Percentiles rank a stretch among this genome's conserved stretches.
These are phyloP conservation scores for Trichoderma hamatum DNA, from an alignment of 2,329 filamentous ascomycete genomes.

Conservation along the genomic window DNA sequence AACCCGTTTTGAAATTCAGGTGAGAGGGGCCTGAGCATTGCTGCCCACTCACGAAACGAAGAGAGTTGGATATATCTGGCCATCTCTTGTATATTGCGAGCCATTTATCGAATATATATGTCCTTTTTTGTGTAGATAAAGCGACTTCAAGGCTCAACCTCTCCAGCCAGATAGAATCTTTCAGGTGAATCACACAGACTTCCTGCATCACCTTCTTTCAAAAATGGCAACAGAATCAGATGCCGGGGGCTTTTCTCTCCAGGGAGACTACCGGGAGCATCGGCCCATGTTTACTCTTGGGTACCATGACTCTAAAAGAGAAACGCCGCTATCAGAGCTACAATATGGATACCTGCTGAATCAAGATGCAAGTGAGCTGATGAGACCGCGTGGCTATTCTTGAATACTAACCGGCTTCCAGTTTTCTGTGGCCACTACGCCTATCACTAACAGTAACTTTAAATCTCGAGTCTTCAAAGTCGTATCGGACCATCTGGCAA, in stretches of 20 bases:
- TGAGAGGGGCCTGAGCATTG: slow-evolving; percentile 4
- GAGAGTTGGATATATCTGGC: not conserved
- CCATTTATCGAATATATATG: not conserved
- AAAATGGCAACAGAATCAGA: slow-evolving; percentile 20
- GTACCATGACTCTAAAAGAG: slow-evolving; percentile 70
- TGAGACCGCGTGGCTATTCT: not conserved
- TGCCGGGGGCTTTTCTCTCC: slow-evolving; percentile 9
- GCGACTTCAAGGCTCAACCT: not conserved
- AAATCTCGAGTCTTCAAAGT: slow-evolving; percentile 67
- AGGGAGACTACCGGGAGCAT: slow-evolving; percentile 12
- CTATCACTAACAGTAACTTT: slow-evolving; percentile 76
- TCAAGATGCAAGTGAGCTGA: slow-evolving; percentile 60
- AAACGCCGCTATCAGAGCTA: slow-evolving; percentile 62
- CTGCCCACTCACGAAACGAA: not conserved
- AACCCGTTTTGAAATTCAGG: not conserved
- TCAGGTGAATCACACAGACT: slow-evolving; percentile 3
- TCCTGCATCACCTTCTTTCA: not conserved
- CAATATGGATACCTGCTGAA: slow-evolving; percentile 70
- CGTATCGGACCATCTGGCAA: slow-evolving; percentile 57
- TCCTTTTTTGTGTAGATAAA: not conserved
- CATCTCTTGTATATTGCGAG: not conserved
- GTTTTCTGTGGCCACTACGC: slow-evolving; percentile 79
- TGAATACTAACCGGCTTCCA: slow-evolving; percentile 40
- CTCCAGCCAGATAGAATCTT: not conserved
- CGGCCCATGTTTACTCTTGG: slow-evolving; percentile 66